Evolutionary conservation across 108 stramenopile genomes (phyloP), one percentile per base, ranked within the genome.

Genomic region (Discostella pseudostelligera): DNA sequence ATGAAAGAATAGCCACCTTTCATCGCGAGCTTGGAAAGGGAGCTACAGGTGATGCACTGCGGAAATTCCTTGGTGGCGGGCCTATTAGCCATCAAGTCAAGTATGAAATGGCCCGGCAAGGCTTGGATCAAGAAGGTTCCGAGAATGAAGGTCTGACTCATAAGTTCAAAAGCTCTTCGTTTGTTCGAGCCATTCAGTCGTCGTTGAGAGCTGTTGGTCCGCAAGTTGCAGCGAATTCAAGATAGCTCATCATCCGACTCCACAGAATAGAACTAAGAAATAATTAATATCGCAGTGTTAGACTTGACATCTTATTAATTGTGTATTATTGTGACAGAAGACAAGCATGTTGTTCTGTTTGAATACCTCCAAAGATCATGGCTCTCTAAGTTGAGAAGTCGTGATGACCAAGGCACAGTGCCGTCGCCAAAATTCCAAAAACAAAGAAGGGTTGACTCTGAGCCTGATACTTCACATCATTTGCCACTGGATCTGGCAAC

Each of bases 401-500:
- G 65, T 96, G 95, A 69, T 96, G 94, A 44, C 95, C 94, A 57
- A 97, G 74, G 46, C 91, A 93, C 56, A 97, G 65, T 40, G 91
- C 94, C 9, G 97, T 96, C 21, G 93, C 90, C 43, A 97, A 64
- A 47, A 97, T 92, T 25, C 95, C 97, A 69, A 97, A 92, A 17
- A 96, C 90, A 35, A 96, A 80, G 84, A 97, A 96, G n/a, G 97
- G 97, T 56, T 96, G 94, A 1, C 94, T 73, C 17, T 79, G 82
- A 19, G 94, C 95, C 82, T 96, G 94, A 76, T 94, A 97, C 83
- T 96, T 94, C 49, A 97, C 95, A 72, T 97, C 97, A 76, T 96
- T 94, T 22, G 83, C 81, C 36, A 97, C 81, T 21, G 97, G 97
- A 72, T 97, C 97, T 5, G 90, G 89, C 57, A 97, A 67, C 61